These are phyloP conservation scores for Aegilops sharonensis DNA, from an alignment of 176 grass and related monocot genomes.

Conservation along the genomic window DNA sequence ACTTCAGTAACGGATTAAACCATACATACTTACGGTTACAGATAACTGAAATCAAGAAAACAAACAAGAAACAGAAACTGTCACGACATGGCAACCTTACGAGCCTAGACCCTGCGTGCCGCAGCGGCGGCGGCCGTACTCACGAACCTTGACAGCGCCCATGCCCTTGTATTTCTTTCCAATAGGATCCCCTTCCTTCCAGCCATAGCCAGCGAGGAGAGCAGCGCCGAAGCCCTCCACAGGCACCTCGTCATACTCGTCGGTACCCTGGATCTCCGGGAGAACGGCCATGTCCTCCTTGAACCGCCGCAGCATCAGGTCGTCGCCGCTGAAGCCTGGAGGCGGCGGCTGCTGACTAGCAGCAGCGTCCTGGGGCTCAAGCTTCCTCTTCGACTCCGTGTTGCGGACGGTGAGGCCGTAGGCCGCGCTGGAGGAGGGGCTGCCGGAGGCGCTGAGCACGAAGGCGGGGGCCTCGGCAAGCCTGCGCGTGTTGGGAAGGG, in stretches of 20 bases:
- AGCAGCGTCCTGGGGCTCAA: neutral
- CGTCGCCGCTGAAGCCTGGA: neutral
- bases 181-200: neutral
- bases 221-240: neutral
- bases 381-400: neutral
- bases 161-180: neutral
- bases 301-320: neutral
- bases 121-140: neutral
- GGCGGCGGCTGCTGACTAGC: neutral
- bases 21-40: too few species aligned
- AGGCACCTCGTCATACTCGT: neutral
- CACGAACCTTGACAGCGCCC: neutral
- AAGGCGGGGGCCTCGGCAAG: neutral
- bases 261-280: neutral
- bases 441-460: neutral
- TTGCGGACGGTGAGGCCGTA: constrained; percentile 3
- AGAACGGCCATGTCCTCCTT: constrained; percentile 9
- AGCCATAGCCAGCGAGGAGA: neutral
- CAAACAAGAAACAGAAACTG: too few species aligned
- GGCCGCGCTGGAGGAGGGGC: neutral
- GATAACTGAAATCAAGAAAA: too few species aligned
- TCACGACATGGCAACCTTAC: too few species aligned
- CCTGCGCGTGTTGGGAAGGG: neutral
- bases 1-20: too few species aligned
- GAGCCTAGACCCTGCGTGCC: too few species aligned